Evolutionary conservation across 768 basidiomycete genomes (phyloP).

Genomic region (Auriculariales sp.): DNA sequence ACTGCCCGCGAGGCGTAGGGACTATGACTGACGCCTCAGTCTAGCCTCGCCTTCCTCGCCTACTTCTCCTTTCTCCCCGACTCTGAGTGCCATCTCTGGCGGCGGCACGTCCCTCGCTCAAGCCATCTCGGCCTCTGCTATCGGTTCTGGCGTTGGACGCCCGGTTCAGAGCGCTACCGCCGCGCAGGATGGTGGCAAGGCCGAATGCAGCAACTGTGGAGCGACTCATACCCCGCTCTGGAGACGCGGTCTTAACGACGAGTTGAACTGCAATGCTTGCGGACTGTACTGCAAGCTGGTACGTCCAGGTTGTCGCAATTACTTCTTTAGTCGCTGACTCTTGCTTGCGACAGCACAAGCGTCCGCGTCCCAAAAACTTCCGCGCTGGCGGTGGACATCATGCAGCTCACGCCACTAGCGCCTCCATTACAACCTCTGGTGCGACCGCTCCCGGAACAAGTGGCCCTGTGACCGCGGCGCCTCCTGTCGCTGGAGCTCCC

Average conservation of each 20-base stretch:
- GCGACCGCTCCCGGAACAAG: constrained; percentile 1
- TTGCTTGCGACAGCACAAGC: constrained; percentile 49
- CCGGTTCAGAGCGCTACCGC: constrained; percentile 14
- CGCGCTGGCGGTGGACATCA: constrained; percentile 60
- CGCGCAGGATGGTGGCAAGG: constrained; percentile 49
- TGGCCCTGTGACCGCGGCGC: constrained; percentile 1
- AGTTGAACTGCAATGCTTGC: constrained; percentile 81
- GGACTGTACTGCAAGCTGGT: constrained; percentile 80
- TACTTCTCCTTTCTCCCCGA: neutral
- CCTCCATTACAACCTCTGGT: no score
- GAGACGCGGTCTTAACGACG: constrained; percentile 76
- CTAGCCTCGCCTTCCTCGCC: no score
- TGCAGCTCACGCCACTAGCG: no score
- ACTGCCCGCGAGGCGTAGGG: no score
- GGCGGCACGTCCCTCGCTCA: neutral
- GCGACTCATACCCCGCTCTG: constrained; percentile 82
- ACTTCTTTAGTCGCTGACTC: neutral
- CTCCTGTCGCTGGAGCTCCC: neutral
- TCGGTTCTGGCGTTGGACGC: no score
- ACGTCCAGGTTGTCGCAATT: constrained; percentile 15
- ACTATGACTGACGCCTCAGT: no score
- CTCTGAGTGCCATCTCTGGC: neutral
- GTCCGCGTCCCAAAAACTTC: constrained; percentile 81
- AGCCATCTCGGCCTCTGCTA: neutral
- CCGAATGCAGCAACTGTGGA: constrained; percentile 79